Percentiles rank a stretch among this genome's conserved stretches.
phyloP scores from a whole-genome alignment of 2,329 filamentous ascomycete genomes.

The Diaporthe longicolla region DNA sequence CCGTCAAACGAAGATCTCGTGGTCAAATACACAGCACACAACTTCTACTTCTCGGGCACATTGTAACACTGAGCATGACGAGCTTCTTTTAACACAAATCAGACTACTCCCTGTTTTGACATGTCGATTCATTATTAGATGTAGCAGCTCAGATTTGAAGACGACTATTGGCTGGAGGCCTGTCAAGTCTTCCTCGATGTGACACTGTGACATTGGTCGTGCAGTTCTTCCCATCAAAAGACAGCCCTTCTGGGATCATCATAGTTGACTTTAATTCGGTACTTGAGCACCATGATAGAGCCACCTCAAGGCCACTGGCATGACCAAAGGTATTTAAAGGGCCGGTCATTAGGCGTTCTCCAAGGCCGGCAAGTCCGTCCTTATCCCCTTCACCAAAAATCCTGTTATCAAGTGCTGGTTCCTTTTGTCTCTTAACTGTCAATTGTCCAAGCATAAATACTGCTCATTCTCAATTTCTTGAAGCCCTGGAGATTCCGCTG shows the following conservation, averaged over 20 bases:
- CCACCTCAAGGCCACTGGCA: too few relatives aligned
- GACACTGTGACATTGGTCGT: background rate
- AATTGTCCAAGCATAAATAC: background rate
- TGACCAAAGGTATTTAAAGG: background rate
- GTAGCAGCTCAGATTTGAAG: background rate
- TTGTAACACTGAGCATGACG: constrained; percentile 1
- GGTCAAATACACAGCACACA: background rate
- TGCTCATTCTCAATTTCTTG: background rate
- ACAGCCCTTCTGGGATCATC: background rate
- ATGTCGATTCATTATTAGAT: background rate
- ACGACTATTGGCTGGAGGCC: background rate
- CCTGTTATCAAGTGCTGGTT: background rate
- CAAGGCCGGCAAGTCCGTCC: too few relatives aligned
- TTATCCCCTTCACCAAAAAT: background rate
- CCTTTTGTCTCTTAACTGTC: background rate
- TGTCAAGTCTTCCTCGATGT: background rate
- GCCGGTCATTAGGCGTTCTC: background rate
- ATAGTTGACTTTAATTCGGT: background rate
- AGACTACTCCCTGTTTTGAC: background rate
- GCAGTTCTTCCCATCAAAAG: background rate
- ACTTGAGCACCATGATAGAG: background rate
- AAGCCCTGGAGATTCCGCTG: too few relatives aligned
- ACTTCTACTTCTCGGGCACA: background rate
- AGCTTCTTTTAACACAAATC: background rate
- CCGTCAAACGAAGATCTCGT: background rate